phyloP scores from a whole-genome alignment of 306 rosid species.

The Spatholobus suberectus region DNA sequence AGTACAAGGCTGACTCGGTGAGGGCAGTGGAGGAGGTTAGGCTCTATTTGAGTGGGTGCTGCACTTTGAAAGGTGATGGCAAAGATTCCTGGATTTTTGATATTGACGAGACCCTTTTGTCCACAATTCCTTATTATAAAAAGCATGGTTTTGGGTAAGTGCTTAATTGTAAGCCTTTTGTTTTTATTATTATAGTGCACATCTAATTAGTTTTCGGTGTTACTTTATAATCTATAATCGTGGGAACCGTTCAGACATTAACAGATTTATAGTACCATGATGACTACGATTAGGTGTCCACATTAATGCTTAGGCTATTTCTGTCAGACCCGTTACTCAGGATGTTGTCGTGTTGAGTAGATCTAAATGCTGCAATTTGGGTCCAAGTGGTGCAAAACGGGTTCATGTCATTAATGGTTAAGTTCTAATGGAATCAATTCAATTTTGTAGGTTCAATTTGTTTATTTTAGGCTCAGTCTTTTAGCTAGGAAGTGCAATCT shows the following conservation, averaged over 20 bases:
- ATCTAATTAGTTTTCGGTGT: background rate
- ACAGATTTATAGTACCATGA: background rate
- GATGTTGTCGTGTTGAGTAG: background rate
- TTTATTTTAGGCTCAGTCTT: conserved; percentile 6
- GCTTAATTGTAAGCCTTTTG: background rate
- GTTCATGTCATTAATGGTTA: conserved; percentile 8
- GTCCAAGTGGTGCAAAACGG: conserved; percentile 18
- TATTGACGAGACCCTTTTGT: conserved; percentile 75
- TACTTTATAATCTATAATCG: background rate
- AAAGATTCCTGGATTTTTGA: conserved; percentile 79
- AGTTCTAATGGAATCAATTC: background rate
- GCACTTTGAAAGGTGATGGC: conserved; percentile 63
- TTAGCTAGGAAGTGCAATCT: background rate
- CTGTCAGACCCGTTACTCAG: background rate
- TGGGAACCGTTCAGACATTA: background rate
- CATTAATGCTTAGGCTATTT: background rate
- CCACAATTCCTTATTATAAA: conserved; percentile 71
- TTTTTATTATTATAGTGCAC: conserved; percentile 1
- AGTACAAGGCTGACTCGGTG: conserved; percentile 45
- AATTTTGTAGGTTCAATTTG: background rate
- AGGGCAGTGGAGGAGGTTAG: conserved; percentile 44
- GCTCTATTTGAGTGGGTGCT: conserved; percentile 42
- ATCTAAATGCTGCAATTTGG: conserved; percentile 9
- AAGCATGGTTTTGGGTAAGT: conserved; percentile 52
- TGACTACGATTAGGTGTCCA: conserved; percentile 27